phyloP scores from a whole-genome alignment of 164 flowering plant species.

The Piper betle region DNA sequence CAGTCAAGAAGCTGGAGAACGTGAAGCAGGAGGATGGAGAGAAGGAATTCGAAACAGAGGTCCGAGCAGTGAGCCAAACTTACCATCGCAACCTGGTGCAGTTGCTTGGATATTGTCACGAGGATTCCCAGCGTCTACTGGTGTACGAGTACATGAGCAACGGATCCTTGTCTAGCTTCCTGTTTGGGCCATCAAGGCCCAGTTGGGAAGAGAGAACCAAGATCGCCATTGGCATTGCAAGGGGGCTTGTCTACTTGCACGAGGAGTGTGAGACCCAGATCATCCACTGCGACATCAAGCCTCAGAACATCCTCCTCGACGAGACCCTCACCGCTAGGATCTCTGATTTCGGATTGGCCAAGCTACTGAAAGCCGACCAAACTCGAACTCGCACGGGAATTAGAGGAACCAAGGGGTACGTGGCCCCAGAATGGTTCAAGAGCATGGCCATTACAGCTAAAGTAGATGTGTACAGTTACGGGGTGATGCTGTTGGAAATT shows the following conservation, averaged over 20 bases:
- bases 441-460: too few species aligned
- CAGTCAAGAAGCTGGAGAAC: constrained; percentile 17
- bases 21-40: constrained; percentile 8
- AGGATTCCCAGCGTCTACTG: constrained; percentile 19
- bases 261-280: constrained; percentile 10
- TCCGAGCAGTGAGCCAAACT: constrained; percentile 12
- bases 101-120: constrained; percentile 19
- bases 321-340: not conserved
- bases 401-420: too few species aligned
- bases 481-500: too few species aligned
- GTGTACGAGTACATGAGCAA: constrained; percentile 31
- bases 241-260: constrained; percentile 8
- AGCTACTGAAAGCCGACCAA: too few species aligned
- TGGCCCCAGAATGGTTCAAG: too few species aligned
- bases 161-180: constrained; percentile 22
- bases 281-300: constrained; percentile 12
- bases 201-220: constrained; percentile 17
- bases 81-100: constrained; percentile 18
- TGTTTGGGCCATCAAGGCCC: constrained; percentile 11
- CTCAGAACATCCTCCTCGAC: constrained; percentile 9
- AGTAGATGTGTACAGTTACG: too few species aligned
- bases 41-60: constrained; percentile 19
- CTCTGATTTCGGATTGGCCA: too few species aligned
- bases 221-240: constrained; percentile 16
- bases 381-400: too few species aligned